Conservation (phyloP, 1,284 basidiomycete genomes). For the Ceratobasidium sp. region DNA sequence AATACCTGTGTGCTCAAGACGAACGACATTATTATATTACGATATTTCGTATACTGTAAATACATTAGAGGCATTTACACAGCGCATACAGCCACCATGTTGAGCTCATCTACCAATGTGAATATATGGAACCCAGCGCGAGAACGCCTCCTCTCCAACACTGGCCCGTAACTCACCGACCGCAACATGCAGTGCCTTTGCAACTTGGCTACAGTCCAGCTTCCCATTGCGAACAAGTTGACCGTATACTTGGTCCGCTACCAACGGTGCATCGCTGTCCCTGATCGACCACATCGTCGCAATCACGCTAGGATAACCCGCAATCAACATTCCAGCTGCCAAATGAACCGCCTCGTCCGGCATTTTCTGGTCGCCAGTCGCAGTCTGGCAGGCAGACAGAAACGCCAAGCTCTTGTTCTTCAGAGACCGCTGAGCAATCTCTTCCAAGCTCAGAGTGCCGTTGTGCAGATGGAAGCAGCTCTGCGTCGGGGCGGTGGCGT, state of each 20-base stretch:
- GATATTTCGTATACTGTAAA: too few species aligned
- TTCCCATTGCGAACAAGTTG: not conserved
- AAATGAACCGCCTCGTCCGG: conserved; percentile 16
- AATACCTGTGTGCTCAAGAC: too few species aligned
- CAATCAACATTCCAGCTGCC: conserved; percentile 7
- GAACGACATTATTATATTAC: too few species aligned
- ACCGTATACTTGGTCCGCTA: not conserved
- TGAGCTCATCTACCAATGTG: not conserved
- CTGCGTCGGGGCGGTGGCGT: too few species aligned
- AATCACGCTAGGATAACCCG: not conserved
- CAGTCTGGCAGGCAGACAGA: too few species aligned
- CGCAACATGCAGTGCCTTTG: not conserved
- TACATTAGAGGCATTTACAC: too few species aligned
- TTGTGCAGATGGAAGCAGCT: too few species aligned
- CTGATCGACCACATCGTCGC: not conserved
- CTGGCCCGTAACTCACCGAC: not conserved
- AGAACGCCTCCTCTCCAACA: not conserved
- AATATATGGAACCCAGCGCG: not conserved
- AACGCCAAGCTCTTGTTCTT: too few species aligned
- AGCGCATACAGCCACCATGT: too few species aligned
- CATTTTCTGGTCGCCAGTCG: too few species aligned
- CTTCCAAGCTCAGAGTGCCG: too few species aligned
- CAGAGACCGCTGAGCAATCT: too few species aligned
- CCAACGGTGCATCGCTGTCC: not conserved
- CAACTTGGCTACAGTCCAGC: not conserved